phyloP scores from a whole-genome alignment of 2,329 filamentous ascomycete species.

The Bipolaris oryzae region DNA sequence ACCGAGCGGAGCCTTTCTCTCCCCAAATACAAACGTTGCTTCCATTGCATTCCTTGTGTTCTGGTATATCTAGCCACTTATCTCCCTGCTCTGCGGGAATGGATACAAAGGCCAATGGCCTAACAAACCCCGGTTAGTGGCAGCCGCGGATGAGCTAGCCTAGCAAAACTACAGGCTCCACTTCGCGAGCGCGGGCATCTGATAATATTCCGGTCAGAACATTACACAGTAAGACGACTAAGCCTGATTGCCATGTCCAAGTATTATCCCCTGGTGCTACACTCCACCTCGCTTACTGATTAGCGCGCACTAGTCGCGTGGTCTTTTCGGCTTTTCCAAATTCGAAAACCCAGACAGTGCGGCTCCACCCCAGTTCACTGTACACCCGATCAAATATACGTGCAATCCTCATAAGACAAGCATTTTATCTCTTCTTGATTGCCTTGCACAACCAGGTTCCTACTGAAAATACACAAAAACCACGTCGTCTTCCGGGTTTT shows the following conservation, averaged over 20 bases:
- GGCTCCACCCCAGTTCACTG: constrained; percentile 18
- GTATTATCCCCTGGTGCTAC: constrained; percentile 9
- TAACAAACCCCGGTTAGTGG: background rate
- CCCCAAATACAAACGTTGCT: background rate
- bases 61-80: background rate
- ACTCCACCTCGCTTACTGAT: constrained; percentile 23
- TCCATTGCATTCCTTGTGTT: background rate
- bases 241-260: background rate
- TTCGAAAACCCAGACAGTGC: constrained; percentile 17
- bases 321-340: constrained; percentile 24
- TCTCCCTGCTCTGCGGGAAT: background rate
- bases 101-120: background rate
- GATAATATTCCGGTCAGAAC: background rate
- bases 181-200: background rate
- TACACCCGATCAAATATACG: constrained; percentile 13
- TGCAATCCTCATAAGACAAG: constrained; percentile 4
- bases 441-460: background rate
- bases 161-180: background rate
- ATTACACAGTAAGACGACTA: background rate
- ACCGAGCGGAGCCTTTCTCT: background rate
- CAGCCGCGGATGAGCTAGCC: background rate
- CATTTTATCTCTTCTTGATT: background rate
- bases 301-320: constrained; percentile 29
- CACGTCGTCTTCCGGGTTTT: background rate
- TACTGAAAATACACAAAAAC: background rate